Evolutionary conservation across 805 yeast species (phyloP), one percentile per base, ranked within the genome.

Genomic region (Wickerhamiella lipophila): DNA sequence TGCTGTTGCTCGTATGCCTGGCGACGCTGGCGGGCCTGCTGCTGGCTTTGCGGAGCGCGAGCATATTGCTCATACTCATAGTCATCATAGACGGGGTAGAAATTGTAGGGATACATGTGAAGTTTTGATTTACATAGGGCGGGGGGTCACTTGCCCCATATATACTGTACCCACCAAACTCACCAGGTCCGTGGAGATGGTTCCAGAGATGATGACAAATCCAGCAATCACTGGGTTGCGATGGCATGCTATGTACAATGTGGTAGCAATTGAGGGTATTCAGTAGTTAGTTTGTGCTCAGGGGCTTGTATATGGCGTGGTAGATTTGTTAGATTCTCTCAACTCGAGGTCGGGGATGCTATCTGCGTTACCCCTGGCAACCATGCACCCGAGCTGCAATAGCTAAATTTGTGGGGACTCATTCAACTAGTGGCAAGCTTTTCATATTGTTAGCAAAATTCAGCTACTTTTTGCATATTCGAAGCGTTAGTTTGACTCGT

Each of bases 101-200:
- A 34, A 15, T 16, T n/a, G 32, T 16, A 36, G 26, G 21, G 40
- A n/a, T 43, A 44, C 35, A 30, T 32, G n/a, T n/a, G n/a, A n/a
- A n/a, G n/a, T n/a, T n/a, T n/a, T 7, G 38, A 19, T 18, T 9
- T 38, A 21, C 26, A 16, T 18, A n/a, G 16, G 12, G 40, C 9
- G 21, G 25, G 40, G 40, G 13, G 11, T 13, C n/a, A 22, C 23
- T 11, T 4, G 30, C 27, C 46, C 15, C 15, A 29, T 27, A 25
- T 42, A 42, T 42, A 42, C 22, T 26, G 11, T 29, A 5, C 18
- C n/a, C 26, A 5, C 3, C 13, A 6, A 12, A 29, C 16, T 15
- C 46, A n/a, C 46, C 38, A 42, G 46, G 30, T 22, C 29, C 29
- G 18, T 30, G 38, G 46, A 42, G 46, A 42, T 42, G 19, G 15